These are phyloP conservation scores for Dendrostoma leiphaemia DNA, from an alignment of 2,329 filamentous ascomycete species.

Conservation along the genomic window DNA sequence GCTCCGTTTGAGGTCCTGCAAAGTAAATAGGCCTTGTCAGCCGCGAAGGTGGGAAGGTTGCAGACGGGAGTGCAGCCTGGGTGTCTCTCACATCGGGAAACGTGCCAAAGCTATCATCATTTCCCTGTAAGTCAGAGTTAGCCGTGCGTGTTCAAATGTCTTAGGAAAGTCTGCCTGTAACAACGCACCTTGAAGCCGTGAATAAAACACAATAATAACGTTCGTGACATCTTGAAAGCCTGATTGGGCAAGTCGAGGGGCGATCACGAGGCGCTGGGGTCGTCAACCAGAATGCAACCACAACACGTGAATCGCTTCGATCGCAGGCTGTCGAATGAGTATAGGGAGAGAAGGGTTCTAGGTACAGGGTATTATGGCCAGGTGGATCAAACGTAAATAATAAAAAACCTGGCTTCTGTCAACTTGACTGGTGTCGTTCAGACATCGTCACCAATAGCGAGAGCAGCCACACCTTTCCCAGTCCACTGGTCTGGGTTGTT, in stretches of 20 bases:
- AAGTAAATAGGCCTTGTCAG: too few species aligned
- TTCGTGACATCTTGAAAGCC: constrained; percentile 40
- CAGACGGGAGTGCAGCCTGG: not conserved
- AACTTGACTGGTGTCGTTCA: not conserved
- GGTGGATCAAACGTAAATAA: too few species aligned
- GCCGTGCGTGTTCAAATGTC: too few species aligned
- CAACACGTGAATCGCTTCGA: too few species aligned
- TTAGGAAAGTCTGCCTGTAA: too few species aligned
- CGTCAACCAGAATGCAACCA: not conserved
- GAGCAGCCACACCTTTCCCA: constrained; percentile 16
- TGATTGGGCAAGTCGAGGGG: not conserved
- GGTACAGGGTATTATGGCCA: not conserved
- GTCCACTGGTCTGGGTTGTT: not conserved
- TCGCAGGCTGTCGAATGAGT: not conserved
- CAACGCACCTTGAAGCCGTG: constrained; percentile 71
- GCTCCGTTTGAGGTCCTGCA: constrained; percentile 54
- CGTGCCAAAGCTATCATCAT: constrained; percentile 65
- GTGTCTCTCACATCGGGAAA: constrained; percentile 60
- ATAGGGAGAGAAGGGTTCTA: not conserved
- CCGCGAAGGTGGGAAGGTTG: too few species aligned
- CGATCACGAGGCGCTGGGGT: too few species aligned
- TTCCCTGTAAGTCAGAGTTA: constrained; percentile 44
- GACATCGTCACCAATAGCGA: not conserved
- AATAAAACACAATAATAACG: constrained; percentile 69
- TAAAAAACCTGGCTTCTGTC: not conserved